Base-by-base conservation (phyloP, 192 early-diverging fungal genomes). In the Backusella morwellensis region DNA sequence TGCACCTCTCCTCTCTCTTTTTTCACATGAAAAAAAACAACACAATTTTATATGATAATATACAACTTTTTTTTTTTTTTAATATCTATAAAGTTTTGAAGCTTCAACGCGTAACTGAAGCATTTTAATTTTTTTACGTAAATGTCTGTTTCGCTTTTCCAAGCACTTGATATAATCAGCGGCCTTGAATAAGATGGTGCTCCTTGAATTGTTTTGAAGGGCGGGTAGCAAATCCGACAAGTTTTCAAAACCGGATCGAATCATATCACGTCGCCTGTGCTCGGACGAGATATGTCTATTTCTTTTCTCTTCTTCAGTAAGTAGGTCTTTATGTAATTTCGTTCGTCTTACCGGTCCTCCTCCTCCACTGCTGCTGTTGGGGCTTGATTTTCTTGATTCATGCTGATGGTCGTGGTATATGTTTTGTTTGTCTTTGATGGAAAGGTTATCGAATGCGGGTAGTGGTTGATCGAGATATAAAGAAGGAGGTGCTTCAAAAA, bases 181-280 rank as follows among this genome's bases (percentile, higher is more conserved):
- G 23, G 92, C 88, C 69, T 92, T 91, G 81, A 88, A 89, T 26
- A 93, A 76, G 35, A 93, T 91, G 2, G 88, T 90, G 44, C 86
- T 89, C 73, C 92, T 93, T 47, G 89, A 91, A 81, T 86, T 90
- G 71, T 90, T 91, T 32, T 87, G 76, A 36, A 97, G 85, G 5
- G 90, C 90, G 9, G 96, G 95, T 50, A 97, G 93, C 36, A 96
- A 90, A 50, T 94, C 93, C 19, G 94, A 92, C 75, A 98, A 90
- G 79, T 95, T 91, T 78, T 96, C 93, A 86, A 96, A 97, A 40
- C 97, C 97, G 26, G 85, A 86, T 21, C 94, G 91, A 69, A 94
- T 93, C 14, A 90, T 86, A 59, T 91, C 91, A 36, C 93, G 76
- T 56, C 93, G 87, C 81, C 92, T 93, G 75, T 94, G 92, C 79